A percentile compares a stretch with the other conserved stretches of the same genome.
Evolutionary conservation across 2,329 filamentous ascomycete genomes (phyloP).

Genomic region (Samsoniella hepiali): DNA sequence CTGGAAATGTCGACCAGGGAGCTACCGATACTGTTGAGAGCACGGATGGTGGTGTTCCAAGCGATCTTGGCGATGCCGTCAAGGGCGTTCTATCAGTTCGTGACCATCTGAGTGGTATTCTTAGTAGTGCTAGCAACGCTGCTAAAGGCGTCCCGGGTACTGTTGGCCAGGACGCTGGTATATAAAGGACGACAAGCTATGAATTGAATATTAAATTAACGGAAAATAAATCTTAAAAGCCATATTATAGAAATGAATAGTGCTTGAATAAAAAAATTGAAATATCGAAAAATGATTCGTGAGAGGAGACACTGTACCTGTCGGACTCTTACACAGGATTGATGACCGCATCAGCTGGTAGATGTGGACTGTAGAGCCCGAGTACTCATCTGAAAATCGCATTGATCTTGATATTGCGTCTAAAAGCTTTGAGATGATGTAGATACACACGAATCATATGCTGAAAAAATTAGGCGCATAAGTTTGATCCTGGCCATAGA

Average conservation of each 20-base stretch:
- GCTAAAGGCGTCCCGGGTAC: neutral
- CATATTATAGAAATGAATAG: neutral
- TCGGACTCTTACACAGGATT: too few relatives aligned
- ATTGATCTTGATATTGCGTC: too few relatives aligned
- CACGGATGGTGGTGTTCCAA: neutral
- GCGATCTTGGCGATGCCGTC: neutral
- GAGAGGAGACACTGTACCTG: too few relatives aligned
- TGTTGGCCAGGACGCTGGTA: neutral
- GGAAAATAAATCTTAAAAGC: neutral
- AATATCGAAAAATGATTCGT: too few relatives aligned
- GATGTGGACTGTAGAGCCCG: too few relatives aligned
- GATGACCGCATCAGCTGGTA: too few relatives aligned
- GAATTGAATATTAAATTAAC: neutral
- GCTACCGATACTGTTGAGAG: neutral
- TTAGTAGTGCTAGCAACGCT: neutral
- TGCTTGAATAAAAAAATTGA: neutral
- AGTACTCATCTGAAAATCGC: too few relatives aligned
- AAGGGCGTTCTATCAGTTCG: too few relatives aligned
- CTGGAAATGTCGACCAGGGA: neutral
- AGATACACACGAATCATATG: too few relatives aligned
- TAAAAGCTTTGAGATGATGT: too few relatives aligned
- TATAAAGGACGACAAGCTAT: neutral
- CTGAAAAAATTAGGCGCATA: too few relatives aligned
- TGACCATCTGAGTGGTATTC: too few relatives aligned
- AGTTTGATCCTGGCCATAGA: neutral